Percentiles rank a stretch among this genome's conserved stretches.
These are phyloP conservation scores for Astrothelium macrocarpum DNA, from an alignment of 495 filamentous ascomycete species.

Conservation along the genomic window DNA sequence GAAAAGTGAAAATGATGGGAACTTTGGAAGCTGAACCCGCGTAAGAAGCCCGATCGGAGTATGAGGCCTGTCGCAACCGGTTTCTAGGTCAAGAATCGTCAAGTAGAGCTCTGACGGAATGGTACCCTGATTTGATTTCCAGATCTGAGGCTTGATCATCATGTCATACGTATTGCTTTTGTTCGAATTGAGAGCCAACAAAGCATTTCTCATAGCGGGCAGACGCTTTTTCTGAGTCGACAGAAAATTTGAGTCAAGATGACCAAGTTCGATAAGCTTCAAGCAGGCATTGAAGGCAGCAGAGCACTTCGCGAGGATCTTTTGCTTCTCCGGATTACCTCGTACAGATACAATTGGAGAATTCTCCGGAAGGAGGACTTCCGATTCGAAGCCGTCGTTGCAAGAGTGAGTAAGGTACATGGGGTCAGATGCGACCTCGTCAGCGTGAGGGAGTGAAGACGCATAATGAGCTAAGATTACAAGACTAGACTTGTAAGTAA, in stretches of 20 bases:
- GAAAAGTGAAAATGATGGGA: constrained; percentile 64
- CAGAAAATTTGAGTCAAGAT: constrained; percentile 63
- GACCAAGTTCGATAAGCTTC: constrained; percentile 51
- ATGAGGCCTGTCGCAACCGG: constrained; percentile 50
- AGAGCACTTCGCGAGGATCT: constrained; percentile 74
- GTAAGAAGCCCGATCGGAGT: constrained; percentile 65
- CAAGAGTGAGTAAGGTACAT: constrained; percentile 52
- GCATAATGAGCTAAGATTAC: constrained; percentile 56
- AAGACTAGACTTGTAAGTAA: constrained; percentile 68
- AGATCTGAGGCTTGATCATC: constrained; percentile 68
- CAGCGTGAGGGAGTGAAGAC: constrained; percentile 42
- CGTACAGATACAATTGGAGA: constrained; percentile 61
- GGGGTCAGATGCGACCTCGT: constrained; percentile 44
- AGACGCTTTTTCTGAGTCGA: constrained; percentile 64
- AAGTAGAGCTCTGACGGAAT: constrained; percentile 51
- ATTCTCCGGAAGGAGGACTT: constrained; percentile 68
- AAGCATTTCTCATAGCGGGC: constrained; percentile 81
- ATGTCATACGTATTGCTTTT: constrained; percentile 65
- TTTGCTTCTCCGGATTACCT: constrained; percentile 52
- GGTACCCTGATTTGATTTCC: constrained; percentile 47
- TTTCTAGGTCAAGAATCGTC: constrained; percentile 52
- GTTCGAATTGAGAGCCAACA: constrained; percentile 70
- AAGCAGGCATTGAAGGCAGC: constrained; percentile 84
- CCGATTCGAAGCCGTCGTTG: constrained; percentile 60
- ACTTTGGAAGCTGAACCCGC: constrained; percentile 49